Conservation (phyloP, 345 rosid genomes). For the Eucalyptus pauciflora region DNA sequence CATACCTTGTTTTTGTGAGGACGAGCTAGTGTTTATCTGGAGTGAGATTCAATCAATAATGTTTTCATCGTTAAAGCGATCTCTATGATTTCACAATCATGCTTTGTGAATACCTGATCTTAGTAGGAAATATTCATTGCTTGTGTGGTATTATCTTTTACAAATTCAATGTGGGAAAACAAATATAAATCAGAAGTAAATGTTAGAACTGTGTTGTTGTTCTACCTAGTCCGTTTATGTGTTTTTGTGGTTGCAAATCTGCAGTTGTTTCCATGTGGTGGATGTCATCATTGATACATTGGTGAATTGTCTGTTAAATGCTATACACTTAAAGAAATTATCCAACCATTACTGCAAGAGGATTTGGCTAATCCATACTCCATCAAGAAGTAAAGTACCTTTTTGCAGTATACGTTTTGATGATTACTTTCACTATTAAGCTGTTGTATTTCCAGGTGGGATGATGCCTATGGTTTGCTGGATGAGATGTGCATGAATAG, state of each 20-base stretch:
- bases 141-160: background rate
- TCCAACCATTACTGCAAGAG: background rate
- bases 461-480: conserved; percentile 57
- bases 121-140: background rate
- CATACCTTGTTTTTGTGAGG: background rate
- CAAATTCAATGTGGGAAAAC: background rate
- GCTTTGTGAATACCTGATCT: background rate
- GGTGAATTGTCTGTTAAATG: background rate
- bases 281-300: background rate
- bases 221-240: background rate
- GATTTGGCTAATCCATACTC: background rate
- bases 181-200: background rate
- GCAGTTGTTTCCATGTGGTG: background rate
- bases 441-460: conserved; percentile 47
- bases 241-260: background rate
- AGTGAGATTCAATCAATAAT: background rate
- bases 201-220: background rate
- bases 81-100: background rate
- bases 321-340: background rate
- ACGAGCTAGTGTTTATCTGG: background rate
- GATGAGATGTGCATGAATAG: conserved; percentile 72
- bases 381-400: background rate
- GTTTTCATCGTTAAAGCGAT: background rate
- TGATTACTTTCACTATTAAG: background rate
- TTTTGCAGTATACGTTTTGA: background rate